A percentile compares a stretch with the other conserved stretches of the same genome.
phyloP scores from a whole-genome alignment of 768 basidiomycete genomes.

The Boletellus emodensis region DNA sequence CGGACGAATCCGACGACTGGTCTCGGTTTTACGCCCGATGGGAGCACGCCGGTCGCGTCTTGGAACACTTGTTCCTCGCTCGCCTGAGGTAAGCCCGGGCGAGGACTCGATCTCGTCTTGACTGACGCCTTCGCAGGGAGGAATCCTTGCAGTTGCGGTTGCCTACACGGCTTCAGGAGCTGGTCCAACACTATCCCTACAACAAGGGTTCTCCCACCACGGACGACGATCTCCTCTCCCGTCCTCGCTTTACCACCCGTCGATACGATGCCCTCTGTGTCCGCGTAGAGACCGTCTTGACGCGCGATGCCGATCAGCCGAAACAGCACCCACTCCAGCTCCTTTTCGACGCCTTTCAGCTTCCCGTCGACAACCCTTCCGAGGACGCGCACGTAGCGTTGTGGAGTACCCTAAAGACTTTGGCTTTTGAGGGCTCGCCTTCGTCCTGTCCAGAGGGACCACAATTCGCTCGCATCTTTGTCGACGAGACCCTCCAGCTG shows the following conservation, averaged over 20 bases:
- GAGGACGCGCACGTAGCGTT: conserved; percentile 36
- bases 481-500: conserved; percentile 62
- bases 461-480: conserved; percentile 51
- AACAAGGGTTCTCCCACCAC: conserved; percentile 24
- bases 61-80: conserved; percentile 76
- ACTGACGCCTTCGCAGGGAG: conserved; percentile 40
- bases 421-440: conserved; percentile 32
- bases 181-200: conserved; percentile 70
- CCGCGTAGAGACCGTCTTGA: conserved; percentile 55
- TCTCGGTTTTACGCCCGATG: conserved; percentile 64
- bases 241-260: conserved; percentile 67
- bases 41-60: conserved; percentile 66
- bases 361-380: conserved; percentile 29
- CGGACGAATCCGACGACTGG: conserved; percentile 56
- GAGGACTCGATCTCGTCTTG: neutral
- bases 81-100: conserved; percentile 53
- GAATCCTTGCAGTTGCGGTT: conserved; percentile 52
- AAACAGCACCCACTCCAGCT: conserved; percentile 56
- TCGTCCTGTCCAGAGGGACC: conserved; percentile 30
- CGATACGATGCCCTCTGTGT: conserved; percentile 62
- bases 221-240: conserved; percentile 48
- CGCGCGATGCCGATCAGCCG: conserved; percentile 31
- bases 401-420: conserved; percentile 54
- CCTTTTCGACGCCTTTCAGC: conserved; percentile 59
- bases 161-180: conserved; percentile 67